Base-by-base conservation (phyloP, 495 filamentous ascomycete species). In the Trichoderma orchidacearum region DNA sequence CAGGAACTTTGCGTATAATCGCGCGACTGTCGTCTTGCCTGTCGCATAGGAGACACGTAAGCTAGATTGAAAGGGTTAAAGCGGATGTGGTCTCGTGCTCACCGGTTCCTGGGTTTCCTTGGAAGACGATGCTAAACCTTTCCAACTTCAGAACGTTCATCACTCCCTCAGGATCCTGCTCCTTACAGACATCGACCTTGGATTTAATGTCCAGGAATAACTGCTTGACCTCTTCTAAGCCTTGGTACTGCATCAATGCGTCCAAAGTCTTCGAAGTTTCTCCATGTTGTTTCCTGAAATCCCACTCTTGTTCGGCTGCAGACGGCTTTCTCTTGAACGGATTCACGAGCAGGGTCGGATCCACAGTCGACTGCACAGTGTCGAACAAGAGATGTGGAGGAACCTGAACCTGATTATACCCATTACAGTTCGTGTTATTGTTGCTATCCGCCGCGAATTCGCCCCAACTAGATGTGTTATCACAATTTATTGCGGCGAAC, bases 51-150 rank as follows among this genome's bases (percentile, higher is more conserved):
- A 38, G 8, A n/a, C n/a, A n/a, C n/a, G n/a, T n/a, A 36, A 36
- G n/a, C 32, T n/a, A 8, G 32, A 8, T 8, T 36, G 3, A 25
- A 25, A 25, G 48, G 48, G 9, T 9, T 27, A 25, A 23, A 25
- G 23, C 48, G 3, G 32, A n/a, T n/a, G n/a, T 36, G 32, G 9
- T 36, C n/a, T 36, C 9, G 32, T 25, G 28, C 48, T 27, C 28
- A 51, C 48, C 87, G 54, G 86, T 91, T 8, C 88, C 88, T 0
- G 89, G 89, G 66, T 92, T 94, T 0, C 89, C 88, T 0, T 89
- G 72, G 12, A 94, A 71, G 0, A 77, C 77, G 1, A 76, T 71
- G 18, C 82, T 78, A 57, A 86, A 84, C 13, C 87, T 70, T 56
- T 90, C 83, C 0, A 67, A 61, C 27, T 71, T 75, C 7, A 87